Percentiles rank a stretch among this genome's conserved stretches.
phyloP scores from a whole-genome alignment of 2,329 filamentous ascomycete species.

The Venturia aucupariae region DNA sequence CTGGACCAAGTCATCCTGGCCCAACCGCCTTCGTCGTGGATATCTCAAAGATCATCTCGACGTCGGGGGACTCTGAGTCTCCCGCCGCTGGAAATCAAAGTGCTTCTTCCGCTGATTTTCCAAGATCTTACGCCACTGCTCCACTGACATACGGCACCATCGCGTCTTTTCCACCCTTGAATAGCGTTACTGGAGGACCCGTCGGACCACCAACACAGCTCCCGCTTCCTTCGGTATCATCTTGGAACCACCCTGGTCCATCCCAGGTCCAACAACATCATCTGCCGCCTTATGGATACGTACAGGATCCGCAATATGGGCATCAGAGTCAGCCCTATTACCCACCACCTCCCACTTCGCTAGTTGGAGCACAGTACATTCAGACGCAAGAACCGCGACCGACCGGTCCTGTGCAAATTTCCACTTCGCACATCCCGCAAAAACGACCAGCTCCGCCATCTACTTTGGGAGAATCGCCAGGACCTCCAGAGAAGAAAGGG shows the following conservation, averaged over 20 bases:
- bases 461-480: constrained; percentile 18
- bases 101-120: constrained; percentile 22
- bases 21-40: constrained; percentile 66
- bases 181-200: constrained; percentile 7
- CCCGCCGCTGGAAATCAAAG: constrained; percentile 37
- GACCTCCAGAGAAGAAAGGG: constrained; percentile 81
- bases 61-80: constrained; percentile 66
- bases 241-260: background rate
- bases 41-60: constrained; percentile 86
- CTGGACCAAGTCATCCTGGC: constrained; percentile 33
- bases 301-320: constrained; percentile 26
- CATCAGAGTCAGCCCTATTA: constrained; percentile 10
- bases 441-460: constrained; percentile 35
- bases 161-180: constrained; percentile 17
- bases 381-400: background rate
- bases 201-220: constrained; percentile 9
- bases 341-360: background rate
- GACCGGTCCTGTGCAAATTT: constrained; percentile 1
- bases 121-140: constrained; percentile 7
- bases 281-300: constrained; percentile 26
- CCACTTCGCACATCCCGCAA: constrained; percentile 17
- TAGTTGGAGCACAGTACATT: constrained; percentile 27
- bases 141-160: background rate
- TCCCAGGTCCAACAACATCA: constrained; percentile 26
- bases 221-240: constrained; percentile 19